phyloP scores from a whole-genome alignment of 495 filamentous ascomycete species.

The Penicillium cataractarum region DNA sequence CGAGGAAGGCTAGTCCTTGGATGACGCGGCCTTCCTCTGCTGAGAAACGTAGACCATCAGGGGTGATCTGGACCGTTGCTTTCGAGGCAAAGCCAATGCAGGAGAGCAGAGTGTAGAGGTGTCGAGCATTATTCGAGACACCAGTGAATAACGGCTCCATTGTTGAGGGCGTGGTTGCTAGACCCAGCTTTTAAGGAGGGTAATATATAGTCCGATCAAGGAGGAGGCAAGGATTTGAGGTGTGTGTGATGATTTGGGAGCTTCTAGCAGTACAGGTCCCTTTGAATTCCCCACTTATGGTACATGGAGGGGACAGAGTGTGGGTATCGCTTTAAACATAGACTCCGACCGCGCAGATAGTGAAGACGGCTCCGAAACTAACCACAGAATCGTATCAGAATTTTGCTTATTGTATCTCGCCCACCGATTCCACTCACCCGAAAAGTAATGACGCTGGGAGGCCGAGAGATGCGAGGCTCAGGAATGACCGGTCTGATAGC shows the following conservation, averaged over 20 bases:
- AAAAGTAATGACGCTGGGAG: slow-evolving; percentile 85
- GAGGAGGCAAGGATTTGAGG: slow-evolving; percentile 15
- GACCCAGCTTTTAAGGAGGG: slow-evolving; percentile 7
- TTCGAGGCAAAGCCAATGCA: slow-evolving; percentile 82
- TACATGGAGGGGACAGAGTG: slow-evolving; percentile 40
- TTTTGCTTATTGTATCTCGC: not conserved
- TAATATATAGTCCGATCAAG: slow-evolving; percentile 14
- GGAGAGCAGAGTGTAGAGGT: slow-evolving; percentile 86
- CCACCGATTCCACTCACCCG: slow-evolving; percentile 65
- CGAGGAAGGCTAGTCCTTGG: slow-evolving; percentile 84
- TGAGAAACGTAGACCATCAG: slow-evolving; percentile 81
- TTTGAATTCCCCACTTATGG: slow-evolving; percentile 40
- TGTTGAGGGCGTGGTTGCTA: slow-evolving; percentile 11
- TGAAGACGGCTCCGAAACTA: slow-evolving; percentile 94
- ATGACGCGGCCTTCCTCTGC: slow-evolving; percentile 83
- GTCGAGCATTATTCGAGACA: slow-evolving; percentile 82
- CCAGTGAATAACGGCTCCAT: slow-evolving; percentile 72
- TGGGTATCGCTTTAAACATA: slow-evolving; percentile 77
- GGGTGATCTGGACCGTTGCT: slow-evolving; percentile 80
- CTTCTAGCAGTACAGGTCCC: slow-evolving; percentile 43
- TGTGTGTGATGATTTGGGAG: slow-evolving; percentile 32
- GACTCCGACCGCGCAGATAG: slow-evolving; percentile 97
- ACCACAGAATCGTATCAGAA: slow-evolving; percentile 15
- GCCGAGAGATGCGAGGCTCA: slow-evolving; percentile 75
- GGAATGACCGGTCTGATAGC: slow-evolving; percentile 77